phyloP scores from a whole-genome alignment of 1,139 yeast genomes.

The Nakaseomyces sp. region DNA sequence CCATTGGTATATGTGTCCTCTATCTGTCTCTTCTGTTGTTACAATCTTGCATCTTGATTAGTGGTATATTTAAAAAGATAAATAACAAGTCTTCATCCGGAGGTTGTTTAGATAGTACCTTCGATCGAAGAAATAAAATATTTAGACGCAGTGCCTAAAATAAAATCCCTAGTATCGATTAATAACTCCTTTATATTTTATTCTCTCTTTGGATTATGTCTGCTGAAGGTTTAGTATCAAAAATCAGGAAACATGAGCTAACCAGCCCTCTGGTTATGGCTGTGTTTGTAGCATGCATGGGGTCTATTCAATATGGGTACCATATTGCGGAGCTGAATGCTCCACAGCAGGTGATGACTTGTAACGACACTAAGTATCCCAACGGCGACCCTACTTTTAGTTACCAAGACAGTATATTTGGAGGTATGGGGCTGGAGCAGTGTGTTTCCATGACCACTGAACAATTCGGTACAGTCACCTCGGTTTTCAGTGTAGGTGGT shows the following conservation, averaged over 20 bases:
- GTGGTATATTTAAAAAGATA: too few relatives aligned
- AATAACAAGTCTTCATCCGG: too few relatives aligned
- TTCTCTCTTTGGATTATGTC: background rate
- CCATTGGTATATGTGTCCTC: too few relatives aligned
- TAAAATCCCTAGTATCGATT: too few relatives aligned
- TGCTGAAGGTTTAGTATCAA: background rate
- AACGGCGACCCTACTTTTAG: slow-evolving; percentile 14
- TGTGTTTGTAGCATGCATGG: slow-evolving; percentile 48
- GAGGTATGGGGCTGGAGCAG: slow-evolving; percentile 28
- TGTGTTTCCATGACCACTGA: slow-evolving; percentile 57
- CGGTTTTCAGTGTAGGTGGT: slow-evolving; percentile 83
- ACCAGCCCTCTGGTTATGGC: slow-evolving; percentile 24
- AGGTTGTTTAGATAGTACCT: too few relatives aligned
- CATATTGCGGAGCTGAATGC: slow-evolving; percentile 88
- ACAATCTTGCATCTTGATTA: too few relatives aligned
- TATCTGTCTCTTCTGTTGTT: too few relatives aligned
- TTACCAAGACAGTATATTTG: slow-evolving; percentile 27
- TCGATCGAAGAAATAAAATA: too few relatives aligned
- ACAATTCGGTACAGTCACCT: slow-evolving; percentile 72
- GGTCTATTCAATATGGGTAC: slow-evolving; percentile 81
- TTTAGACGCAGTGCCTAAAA: too few relatives aligned
- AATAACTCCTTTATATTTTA: too few relatives aligned
- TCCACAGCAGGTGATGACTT: slow-evolving; percentile 58
- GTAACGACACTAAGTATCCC: slow-evolving; percentile 25
- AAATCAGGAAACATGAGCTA: slow-evolving; percentile 1